Conservation (phyloP, 306 rosid species). For the Vigna reflexopilosa region DNA sequence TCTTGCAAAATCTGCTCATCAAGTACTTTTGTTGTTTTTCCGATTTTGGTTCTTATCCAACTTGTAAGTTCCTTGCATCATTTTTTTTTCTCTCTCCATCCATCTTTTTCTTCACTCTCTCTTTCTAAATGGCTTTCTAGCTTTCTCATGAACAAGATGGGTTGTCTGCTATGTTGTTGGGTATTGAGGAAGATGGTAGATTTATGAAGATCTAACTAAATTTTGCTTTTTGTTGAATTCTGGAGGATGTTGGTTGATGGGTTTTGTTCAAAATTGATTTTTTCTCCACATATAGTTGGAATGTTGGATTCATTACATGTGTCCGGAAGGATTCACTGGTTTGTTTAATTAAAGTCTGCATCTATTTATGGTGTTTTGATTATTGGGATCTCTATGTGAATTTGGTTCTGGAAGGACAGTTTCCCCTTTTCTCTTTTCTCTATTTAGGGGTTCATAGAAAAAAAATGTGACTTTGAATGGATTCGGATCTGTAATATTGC, state of each 20-base stretch:
- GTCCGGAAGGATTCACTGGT: slow-evolving; percentile 26
- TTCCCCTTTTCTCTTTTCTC: slow-evolving; percentile 33
- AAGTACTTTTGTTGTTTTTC: slow-evolving; percentile 40
- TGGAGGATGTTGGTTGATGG: slow-evolving; percentile 8
- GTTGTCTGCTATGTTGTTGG: slow-evolving; percentile 9
- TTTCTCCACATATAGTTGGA: slow-evolving; percentile 23
- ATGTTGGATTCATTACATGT: slow-evolving; percentile 27
- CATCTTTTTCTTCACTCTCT: background rate
- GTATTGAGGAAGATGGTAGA: background rate
- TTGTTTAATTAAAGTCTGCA: slow-evolving; percentile 30
- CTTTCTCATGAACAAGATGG: slow-evolving; percentile 27
- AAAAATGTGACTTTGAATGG: slow-evolving; percentile 42
- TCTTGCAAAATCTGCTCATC: slow-evolving; percentile 58
- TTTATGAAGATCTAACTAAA: slow-evolving; percentile 44
- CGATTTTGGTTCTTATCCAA: slow-evolving; percentile 65
- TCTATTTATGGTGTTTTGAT: slow-evolving; percentile 37
- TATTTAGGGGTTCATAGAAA: background rate
- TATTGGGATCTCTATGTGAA: slow-evolving; percentile 40
- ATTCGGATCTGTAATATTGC: slow-evolving; percentile 46
- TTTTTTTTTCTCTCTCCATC: background rate
- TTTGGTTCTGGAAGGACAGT: slow-evolving; percentile 37
- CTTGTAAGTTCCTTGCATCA: slow-evolving; percentile 47
- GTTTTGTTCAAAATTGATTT: slow-evolving; percentile 21
- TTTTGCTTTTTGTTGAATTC: slow-evolving; percentile 15
- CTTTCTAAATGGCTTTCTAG: background rate